Percentiles rank a stretch among this genome's conserved stretches.
Evolutionary conservation across 2,329 filamentous ascomycete species (phyloP).

Genomic region (Sporothrix luriei): DNA sequence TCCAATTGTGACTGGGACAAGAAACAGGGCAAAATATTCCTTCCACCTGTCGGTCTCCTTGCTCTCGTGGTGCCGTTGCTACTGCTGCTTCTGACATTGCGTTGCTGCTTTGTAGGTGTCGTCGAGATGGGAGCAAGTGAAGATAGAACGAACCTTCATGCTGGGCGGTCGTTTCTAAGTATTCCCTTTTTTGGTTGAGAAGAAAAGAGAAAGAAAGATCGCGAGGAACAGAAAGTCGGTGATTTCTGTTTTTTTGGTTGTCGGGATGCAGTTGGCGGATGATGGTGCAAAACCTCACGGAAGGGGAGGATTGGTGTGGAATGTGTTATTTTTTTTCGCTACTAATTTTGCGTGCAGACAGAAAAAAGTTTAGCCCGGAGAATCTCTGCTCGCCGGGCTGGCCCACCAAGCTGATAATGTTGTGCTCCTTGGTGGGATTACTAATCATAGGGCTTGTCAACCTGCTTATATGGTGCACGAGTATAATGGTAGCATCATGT

Average conservation of each 20-base stretch:
- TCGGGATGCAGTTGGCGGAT: conserved; percentile 20
- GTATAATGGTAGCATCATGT: neutral
- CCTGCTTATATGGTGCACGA: conserved; percentile 14
- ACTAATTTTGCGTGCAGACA: conserved; percentile 30
- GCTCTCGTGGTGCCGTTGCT: conserved; percentile 11
- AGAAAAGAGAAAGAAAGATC: conserved; percentile 32
- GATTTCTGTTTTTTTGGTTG: conserved; percentile 28
- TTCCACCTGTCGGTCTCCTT: neutral
- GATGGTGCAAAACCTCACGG: conserved; percentile 23
- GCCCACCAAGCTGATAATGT: conserved; percentile 21
- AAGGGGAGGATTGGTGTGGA: conserved; percentile 22
- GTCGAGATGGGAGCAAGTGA: conserved; percentile 15
- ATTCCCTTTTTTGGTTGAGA: conserved; percentile 27
- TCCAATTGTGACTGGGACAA: neutral
- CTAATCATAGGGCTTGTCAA: conserved; percentile 36
- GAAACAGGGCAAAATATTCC: neutral
- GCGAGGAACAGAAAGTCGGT: conserved; percentile 33
- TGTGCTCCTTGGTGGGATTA: conserved; percentile 35
- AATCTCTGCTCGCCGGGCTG: conserved; percentile 26
- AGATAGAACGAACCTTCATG: conserved; percentile 36
- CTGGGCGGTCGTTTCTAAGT: conserved; percentile 30
- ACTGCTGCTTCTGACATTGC: conserved; percentile 18
- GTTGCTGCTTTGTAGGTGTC: neutral
- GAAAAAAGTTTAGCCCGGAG: conserved; percentile 33
- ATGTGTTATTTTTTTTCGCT: conserved; percentile 17